Base-by-base conservation (phyloP, 1,284 basidiomycete genomes). In the Leccinum pachyderme region DNA sequence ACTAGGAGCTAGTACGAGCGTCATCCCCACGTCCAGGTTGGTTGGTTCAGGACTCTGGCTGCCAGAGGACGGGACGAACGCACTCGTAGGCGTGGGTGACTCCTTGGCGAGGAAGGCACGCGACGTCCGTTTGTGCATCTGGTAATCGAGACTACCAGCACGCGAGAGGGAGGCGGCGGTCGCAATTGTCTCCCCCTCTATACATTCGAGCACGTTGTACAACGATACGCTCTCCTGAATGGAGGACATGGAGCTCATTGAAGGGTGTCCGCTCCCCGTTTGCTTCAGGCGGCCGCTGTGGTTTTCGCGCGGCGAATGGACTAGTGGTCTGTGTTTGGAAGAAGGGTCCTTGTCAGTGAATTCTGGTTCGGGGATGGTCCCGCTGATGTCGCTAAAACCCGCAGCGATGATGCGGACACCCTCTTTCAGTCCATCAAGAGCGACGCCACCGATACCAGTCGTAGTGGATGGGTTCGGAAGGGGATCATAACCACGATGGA, bases 381-480 rank as follows among this genome's bases (percentile, higher is more conserved):
- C 59, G 35, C 67, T 57, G 18, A 63, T 46, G 41, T 67, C 59
- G 37, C 52, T 56, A 31, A 63, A 57, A 15, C 80, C 80, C 0
- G 80, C 75, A 6, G 77, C 73, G 39, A 85, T 70, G 48, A 83
- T 72, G 44, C 81, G 73, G 2, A 88, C 80, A n/a, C 86, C 81
- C 60, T 83, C 87, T 59, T 80, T 81, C 57, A 89, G 76, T 1
- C 83, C 84, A 52, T 81, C 82, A 0, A 87, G 62, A 22, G 83
- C 72, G 4, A 71, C 73, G 12, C 73, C 70, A 33, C 67, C 63
- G 3, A 61, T 53, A 18, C 59, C 53, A 0, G 56, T 35, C 15
- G 59, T 49, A 28, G 28, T 48, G 5, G 58, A 6, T 6, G 47
- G 11, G 28, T 47, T 49, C 8, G 47, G n/a, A 27, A 51, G 45